Conservation (phyloP, 768 basidiomycete species). For the Symmetrospora coprosmae region DNA sequence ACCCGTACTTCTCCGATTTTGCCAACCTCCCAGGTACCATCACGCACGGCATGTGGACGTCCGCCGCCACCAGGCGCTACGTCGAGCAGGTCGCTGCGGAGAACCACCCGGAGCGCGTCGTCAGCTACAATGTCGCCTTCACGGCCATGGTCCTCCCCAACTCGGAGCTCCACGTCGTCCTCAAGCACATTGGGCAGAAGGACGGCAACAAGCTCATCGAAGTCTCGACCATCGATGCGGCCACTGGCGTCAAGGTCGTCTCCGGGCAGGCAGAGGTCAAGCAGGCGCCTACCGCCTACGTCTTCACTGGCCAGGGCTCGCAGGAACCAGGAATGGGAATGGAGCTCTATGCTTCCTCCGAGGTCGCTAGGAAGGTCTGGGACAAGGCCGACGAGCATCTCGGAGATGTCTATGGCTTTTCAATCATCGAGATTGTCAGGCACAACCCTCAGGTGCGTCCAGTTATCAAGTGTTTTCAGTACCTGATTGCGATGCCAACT, state of each 20-base stretch:
- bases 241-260: constrained; percentile 75
- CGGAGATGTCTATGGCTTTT: constrained; percentile 90
- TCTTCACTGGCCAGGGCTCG: constrained; percentile 96
- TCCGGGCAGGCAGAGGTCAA: constrained; percentile 83
- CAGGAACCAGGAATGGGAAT: constrained; percentile 99
- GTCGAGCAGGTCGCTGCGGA: constrained; percentile 88
- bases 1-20: constrained; percentile 92
- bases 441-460: constrained; percentile 39
- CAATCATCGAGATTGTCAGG: constrained; percentile 96
- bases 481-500: constrained; percentile 45
- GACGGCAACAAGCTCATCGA: constrained; percentile 84
- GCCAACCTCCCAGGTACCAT: constrained; percentile 89
- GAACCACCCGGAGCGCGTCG: constrained; percentile 78
- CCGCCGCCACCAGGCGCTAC: constrained; percentile 80
- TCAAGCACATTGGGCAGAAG: constrained; percentile 74
- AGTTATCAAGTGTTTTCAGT: neutral
- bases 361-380: constrained; percentile 93
- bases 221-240: constrained; percentile 63
- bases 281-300: constrained; percentile 79
- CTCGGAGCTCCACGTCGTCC: constrained; percentile 68
- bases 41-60: constrained; percentile 94
- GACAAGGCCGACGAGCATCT: constrained; percentile 88
- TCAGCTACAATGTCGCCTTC: constrained; percentile 82
- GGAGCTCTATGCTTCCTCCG: constrained; percentile 85
- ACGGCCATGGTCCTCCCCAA: constrained; percentile 93